Percentiles rank a stretch among this genome's conserved stretches.
These are phyloP conservation scores for Leishmania braziliensis DNA, from an alignment of 208 protist species.

Conservation along the genomic window DNA sequence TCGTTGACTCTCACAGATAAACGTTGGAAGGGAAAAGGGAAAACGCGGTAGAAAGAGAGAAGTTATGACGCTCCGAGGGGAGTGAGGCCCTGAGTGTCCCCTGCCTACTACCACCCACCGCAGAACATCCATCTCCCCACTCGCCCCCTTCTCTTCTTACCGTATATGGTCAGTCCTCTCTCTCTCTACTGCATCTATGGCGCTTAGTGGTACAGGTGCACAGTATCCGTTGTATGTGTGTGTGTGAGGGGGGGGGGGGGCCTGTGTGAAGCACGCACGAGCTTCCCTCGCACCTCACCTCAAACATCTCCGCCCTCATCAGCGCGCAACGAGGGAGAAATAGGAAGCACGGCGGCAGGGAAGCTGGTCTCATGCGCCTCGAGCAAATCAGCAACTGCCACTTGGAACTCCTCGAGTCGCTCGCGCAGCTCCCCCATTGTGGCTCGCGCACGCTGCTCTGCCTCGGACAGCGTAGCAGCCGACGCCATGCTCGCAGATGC, in stretches of 20 bases:
- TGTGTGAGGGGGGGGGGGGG: neutral
- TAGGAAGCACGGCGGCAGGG: constrained; percentile 4
- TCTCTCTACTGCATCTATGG: neutral
- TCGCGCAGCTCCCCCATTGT: constrained; percentile 59
- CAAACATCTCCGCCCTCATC: neutral
- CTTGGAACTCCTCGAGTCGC: constrained; percentile 72
- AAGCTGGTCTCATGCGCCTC: constrained; percentile 81
- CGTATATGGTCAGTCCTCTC: neutral
- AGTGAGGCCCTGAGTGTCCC: neutral
- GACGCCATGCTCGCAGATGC: neutral
- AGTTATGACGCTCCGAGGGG: too few species aligned
- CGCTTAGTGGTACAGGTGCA: neutral
- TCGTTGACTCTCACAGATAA: neutral
- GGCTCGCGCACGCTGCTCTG: constrained; percentile 37
- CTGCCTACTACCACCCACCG: neutral
- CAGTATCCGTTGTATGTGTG: neutral
- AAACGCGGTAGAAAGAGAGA: too few species aligned
- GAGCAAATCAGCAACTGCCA: constrained; percentile 76
- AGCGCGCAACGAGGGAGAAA: neutral
- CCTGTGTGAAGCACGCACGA: neutral
- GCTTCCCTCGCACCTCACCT: neutral
- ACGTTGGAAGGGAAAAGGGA: neutral
- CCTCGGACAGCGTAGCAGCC: constrained; percentile 23
- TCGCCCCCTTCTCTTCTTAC: neutral
- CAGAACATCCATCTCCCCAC: too few species aligned